phyloP scores from a whole-genome alignment of 2,329 filamentous ascomycete species.

The Cytospora leucostoma region DNA sequence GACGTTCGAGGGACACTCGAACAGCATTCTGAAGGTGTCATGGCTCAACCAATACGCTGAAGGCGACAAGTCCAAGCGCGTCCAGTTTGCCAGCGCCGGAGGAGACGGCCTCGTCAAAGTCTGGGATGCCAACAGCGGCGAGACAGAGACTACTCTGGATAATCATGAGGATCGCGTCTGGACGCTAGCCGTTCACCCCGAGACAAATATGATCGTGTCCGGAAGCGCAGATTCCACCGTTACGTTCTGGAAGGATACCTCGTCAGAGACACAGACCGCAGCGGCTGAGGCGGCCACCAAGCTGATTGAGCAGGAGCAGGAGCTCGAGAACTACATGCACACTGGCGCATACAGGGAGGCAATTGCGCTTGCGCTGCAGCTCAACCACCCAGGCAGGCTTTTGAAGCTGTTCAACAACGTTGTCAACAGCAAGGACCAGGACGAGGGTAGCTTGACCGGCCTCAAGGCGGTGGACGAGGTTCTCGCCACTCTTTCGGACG shows the following conservation, averaged over 20 bases:
- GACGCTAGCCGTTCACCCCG: conserved; percentile 75
- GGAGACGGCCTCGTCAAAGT: conserved; percentile 96
- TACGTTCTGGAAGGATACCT: conserved; percentile 95
- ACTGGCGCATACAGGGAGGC: conserved; percentile 88
- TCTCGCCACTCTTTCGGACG: conserved; percentile 73
- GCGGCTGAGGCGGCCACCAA: conserved; percentile 73
- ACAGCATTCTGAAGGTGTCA: conserved; percentile 89
- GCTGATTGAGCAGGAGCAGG: conserved; percentile 87
- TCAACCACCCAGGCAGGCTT: conserved; percentile 90
- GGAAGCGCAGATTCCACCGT: conserved; percentile 91
- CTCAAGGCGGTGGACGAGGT: conserved; percentile 78
- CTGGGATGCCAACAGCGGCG: conserved; percentile 86
- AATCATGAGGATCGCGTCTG: conserved; percentile 97
- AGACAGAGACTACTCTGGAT: conserved; percentile 86
- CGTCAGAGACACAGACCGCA: conserved; percentile 73
- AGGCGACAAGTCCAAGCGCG: conserved; percentile 54
- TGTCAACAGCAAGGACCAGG: conserved; percentile 61
- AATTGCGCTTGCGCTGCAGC: conserved; percentile 85
- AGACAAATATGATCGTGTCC: conserved; percentile 75
- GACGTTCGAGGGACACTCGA: conserved; percentile 94
- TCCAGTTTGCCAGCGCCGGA: conserved; percentile 81
- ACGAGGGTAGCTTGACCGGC: conserved; percentile 65
- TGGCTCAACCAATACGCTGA: conserved; percentile 68
- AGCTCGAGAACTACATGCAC: conserved; percentile 89
- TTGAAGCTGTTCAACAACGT: conserved; percentile 83